phyloP scores from a whole-genome alignment of 768 basidiomycete species.

The Erythrobasidium yunnanense region DNA sequence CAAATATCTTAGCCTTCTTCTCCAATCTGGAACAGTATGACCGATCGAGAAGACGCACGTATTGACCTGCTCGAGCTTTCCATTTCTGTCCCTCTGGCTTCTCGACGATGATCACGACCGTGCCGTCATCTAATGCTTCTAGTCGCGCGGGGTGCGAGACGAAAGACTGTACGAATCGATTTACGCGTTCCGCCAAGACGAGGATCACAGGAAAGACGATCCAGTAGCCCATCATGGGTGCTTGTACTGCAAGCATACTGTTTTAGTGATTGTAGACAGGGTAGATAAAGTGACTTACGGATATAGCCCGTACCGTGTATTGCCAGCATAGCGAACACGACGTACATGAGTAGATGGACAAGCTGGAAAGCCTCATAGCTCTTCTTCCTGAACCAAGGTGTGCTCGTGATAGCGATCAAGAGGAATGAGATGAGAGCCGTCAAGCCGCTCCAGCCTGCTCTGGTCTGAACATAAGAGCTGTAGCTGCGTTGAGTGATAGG shows the following conservation, averaged over 20 bases:
- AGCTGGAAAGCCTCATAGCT: constrained; percentile 18
- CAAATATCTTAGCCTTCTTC: background rate
- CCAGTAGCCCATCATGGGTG: constrained; percentile 26
- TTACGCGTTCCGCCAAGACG: background rate
- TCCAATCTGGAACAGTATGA: background rate
- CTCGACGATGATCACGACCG: constrained; percentile 15
- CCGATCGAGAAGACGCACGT: background rate
- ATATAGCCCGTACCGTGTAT: background rate
- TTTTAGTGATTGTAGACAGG: background rate
- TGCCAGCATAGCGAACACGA: constrained; percentile 23
- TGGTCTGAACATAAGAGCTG: background rate
- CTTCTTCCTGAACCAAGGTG: constrained; percentile 12
- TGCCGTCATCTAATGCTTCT: constrained; percentile 18
- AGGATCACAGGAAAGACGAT: constrained; percentile 20
- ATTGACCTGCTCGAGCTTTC: constrained; percentile 18
- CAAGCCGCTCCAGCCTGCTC: constrained; percentile 15
- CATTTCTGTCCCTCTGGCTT: constrained; percentile 20
- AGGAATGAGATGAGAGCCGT: constrained; percentile 3
- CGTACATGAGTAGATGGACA: constrained; percentile 14
- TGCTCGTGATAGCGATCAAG: constrained; percentile 14
- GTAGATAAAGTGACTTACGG: background rate
- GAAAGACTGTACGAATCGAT: background rate
- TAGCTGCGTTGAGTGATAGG: background rate
- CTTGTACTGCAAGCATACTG: background rate
- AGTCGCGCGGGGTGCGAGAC: constrained; percentile 1